A percentile compares a stretch with the other conserved stretches of the same genome.
Conservation (phyloP, 192 early-diverging fungal genomes). For the Kickxella alabastrina region DNA sequence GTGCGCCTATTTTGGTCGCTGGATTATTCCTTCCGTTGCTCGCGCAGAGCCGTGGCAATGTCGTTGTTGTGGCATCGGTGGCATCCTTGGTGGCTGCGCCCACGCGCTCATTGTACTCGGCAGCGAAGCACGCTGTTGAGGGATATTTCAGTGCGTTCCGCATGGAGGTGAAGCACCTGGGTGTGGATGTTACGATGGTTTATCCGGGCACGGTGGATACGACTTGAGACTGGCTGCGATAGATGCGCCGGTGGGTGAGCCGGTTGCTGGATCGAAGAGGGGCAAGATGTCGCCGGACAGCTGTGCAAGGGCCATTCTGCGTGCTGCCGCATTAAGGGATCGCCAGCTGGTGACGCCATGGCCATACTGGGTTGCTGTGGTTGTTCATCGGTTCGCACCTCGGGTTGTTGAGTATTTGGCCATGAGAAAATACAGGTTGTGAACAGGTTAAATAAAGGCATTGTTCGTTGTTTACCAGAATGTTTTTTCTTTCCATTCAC, state of each 20-base stretch:
- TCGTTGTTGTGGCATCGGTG: slow-evolving; percentile 73
- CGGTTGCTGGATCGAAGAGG: slow-evolving; percentile 39
- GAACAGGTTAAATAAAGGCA: no score
- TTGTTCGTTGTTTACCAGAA: background rate
- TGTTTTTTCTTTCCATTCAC: background rate
- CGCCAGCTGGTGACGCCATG: slow-evolving; percentile 62
- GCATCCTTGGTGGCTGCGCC: slow-evolving; percentile 71
- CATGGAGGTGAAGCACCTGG: slow-evolving; percentile 63
- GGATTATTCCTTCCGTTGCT: slow-evolving; percentile 57
- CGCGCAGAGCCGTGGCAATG: slow-evolving; percentile 31
- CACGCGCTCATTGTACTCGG: slow-evolving; percentile 73
- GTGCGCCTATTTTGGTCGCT: slow-evolving; percentile 54
- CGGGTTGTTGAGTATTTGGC: slow-evolving; percentile 63
- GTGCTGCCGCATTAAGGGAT: slow-evolving; percentile 47
- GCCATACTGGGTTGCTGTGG: slow-evolving; percentile 52
- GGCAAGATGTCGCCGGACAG: slow-evolving; percentile 58
- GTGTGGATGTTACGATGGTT: slow-evolving; percentile 62
- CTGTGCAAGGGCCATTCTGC: slow-evolving; percentile 65
- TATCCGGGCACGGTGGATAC: slow-evolving; percentile 78
- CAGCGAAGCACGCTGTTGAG: slow-evolving; percentile 75
- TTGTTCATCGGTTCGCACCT: slow-evolving; percentile 56
- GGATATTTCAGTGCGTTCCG: slow-evolving; percentile 80
- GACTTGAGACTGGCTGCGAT: slow-evolving; percentile 64
- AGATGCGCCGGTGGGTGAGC: slow-evolving; percentile 27
- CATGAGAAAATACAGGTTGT: slow-evolving; percentile 64